Evolutionary conservation across 2,329 filamentous ascomycete genomes (phyloP).

Genomic region (Fusarium heterosporum): DNA sequence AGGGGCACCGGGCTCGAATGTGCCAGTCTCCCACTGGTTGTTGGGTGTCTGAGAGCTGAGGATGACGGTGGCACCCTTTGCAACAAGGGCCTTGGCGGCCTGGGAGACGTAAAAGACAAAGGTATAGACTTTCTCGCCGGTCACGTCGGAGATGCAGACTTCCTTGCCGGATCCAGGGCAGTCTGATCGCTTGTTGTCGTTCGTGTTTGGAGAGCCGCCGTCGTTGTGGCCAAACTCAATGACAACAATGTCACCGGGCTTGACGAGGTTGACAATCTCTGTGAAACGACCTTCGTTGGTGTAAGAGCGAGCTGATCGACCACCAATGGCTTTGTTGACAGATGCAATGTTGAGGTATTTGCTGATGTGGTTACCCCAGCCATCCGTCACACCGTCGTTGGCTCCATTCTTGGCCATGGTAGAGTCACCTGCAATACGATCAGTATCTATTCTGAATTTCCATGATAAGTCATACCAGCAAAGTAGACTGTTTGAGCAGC

Average conservation of each 20-base stretch:
- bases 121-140: constrained; percentile 66
- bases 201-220: constrained; percentile 64
- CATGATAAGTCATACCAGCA: constrained; percentile 50
- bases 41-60: constrained; percentile 66
- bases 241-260: constrained; percentile 72
- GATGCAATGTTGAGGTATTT: constrained; percentile 58
- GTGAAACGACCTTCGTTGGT: constrained; percentile 74
- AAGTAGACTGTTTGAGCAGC: constrained; percentile 54
- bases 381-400: constrained; percentile 58
- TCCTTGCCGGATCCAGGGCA: constrained; percentile 66
- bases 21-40: constrained; percentile 71
- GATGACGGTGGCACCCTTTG: constrained; percentile 70
- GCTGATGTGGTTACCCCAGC: constrained; percentile 72
- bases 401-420: constrained; percentile 66
- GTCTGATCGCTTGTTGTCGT: constrained; percentile 71
- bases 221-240: constrained; percentile 82
- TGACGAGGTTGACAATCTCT: constrained; percentile 63
- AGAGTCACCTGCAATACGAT: constrained; percentile 59
- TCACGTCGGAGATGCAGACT: constrained; percentile 57
- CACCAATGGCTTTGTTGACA: constrained; percentile 74
- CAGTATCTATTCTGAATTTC: background rate
- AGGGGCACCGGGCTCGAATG: constrained; percentile 59
- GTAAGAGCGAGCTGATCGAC: constrained; percentile 74
- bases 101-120: constrained; percentile 70
- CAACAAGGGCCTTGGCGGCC: constrained; percentile 64